These are phyloP conservation scores for Borovskyia barvae DNA, from an alignment of 208 protist genomes.

Conservation along the genomic window DNA sequence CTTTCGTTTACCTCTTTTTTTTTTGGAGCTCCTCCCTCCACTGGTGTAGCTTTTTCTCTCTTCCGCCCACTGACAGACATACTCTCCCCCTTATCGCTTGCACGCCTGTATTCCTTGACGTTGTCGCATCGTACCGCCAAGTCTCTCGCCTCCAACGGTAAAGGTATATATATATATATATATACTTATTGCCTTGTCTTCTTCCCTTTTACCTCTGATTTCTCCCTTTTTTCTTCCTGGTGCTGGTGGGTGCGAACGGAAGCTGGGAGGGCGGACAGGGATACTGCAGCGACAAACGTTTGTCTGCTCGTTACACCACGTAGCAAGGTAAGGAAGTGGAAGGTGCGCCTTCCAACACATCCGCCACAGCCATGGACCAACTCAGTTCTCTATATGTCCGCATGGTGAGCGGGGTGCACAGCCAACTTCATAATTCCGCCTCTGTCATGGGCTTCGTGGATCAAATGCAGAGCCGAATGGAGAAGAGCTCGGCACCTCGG, in stretches of 20 bases:
- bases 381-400: slow-evolving; percentile 72
- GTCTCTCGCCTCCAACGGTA: too few relatives aligned
- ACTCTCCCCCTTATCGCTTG: slow-evolving; percentile 1
- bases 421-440: slow-evolving; percentile 62
- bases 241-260: neutral
- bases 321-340: too few relatives aligned
- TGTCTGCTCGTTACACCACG: too few relatives aligned
- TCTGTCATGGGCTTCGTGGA: slow-evolving; percentile 75
- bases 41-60: neutral
- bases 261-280: too few relatives aligned
- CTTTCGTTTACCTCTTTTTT: neutral
- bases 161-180: neutral
- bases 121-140: too few relatives aligned
- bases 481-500: slow-evolving; percentile 63
- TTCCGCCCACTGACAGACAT: too few relatives aligned
- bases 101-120: too few relatives aligned
- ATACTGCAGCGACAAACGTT: too few relatives aligned
- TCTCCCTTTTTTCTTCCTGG: slow-evolving; percentile 3
- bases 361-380: slow-evolving; percentile 56
- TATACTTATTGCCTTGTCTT: slow-evolving; percentile 15
- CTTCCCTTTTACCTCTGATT: slow-evolving; percentile 1
- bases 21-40: neutral
- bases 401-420: slow-evolving; percentile 66
- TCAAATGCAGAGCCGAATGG: slow-evolving; percentile 62
- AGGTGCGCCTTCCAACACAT: neutral